Evolutionary conservation across 805 yeast species (phyloP).

Genomic region (Scheffersomyces lignosus): DNA sequence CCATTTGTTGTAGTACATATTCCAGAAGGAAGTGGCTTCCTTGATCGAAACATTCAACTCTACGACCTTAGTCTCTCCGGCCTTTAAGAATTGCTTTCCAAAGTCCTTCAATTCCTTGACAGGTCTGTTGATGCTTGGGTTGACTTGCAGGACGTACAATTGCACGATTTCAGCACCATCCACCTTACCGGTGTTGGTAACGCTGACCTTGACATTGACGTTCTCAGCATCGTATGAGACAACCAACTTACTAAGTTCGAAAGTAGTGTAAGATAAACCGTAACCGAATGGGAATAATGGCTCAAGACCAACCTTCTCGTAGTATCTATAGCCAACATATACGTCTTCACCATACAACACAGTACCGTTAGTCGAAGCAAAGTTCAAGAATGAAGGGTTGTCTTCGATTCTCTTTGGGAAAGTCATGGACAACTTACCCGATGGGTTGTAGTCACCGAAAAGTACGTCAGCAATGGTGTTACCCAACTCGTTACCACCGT

Average conservation of each 20-base stretch:
- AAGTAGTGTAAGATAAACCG: constrained; percentile 61
- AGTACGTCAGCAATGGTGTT: constrained; percentile 60
- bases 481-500: constrained; percentile 59
- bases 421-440: constrained; percentile 57
- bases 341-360: constrained; percentile 66
- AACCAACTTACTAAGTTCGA: constrained; percentile 39
- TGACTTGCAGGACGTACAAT: constrained; percentile 44
- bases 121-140: constrained; percentile 49
- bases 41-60: constrained; percentile 39
- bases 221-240: constrained; percentile 24
- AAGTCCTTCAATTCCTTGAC: constrained; percentile 61
- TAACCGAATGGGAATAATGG: constrained; percentile 62
- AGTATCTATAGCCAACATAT: constrained; percentile 62
- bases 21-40: constrained; percentile 56
- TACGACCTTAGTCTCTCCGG: constrained; percentile 45
- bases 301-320: constrained; percentile 49
- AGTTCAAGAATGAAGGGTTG: constrained; percentile 57
- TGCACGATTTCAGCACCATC: constrained; percentile 60
- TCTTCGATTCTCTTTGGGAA: constrained; percentile 54
- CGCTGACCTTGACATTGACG: constrained; percentile 36
- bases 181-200: constrained; percentile 48
- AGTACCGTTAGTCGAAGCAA: constrained; percentile 50
- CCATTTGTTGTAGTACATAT: constrained; percentile 52
- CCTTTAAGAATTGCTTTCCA: constrained; percentile 45
- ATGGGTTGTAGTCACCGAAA: constrained; percentile 60